A percentile compares a stretch with the other conserved stretches of the same genome.
Conservation (phyloP, 1,139 yeast genomes). For the Kurtzmaniella quercitrusa region DNA sequence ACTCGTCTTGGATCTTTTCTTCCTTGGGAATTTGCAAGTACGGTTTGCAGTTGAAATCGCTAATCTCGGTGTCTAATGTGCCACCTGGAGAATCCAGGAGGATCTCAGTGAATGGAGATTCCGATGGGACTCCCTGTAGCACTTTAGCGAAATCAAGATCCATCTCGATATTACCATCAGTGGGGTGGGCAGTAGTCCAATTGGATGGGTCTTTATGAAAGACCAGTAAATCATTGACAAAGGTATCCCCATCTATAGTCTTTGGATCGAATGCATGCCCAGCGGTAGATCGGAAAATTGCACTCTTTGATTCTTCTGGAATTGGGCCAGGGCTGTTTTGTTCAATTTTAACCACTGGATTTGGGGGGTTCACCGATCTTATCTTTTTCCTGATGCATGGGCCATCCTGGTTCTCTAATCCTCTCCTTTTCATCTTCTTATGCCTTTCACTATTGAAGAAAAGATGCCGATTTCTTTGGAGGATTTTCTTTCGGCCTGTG, state of each 20-base stretch:
- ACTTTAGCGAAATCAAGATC: neutral
- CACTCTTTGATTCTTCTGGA: neutral
- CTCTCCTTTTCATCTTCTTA: slow-evolving; percentile 1
- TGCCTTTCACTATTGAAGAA: neutral
- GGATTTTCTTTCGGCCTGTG: neutral
- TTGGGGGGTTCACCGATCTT: neutral
- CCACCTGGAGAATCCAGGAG: slow-evolving; percentile 1
- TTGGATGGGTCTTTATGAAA: neutral
- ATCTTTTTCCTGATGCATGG: neutral
- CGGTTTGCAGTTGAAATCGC: neutral
- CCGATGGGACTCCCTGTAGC: neutral
- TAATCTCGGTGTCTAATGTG: neutral
- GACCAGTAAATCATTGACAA: neutral
- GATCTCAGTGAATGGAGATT: neutral
- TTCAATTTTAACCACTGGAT: too few relatives aligned
- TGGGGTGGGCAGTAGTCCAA: neutral
- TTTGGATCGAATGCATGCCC: neutral
- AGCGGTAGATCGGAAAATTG: neutral
- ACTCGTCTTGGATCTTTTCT: neutral
- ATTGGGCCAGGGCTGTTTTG: neutral
- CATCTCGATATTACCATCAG: neutral
- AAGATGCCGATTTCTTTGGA: neutral
- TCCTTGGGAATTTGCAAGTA: neutral
- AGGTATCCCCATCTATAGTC: neutral
- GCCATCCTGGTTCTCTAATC: neutral